phyloP scores from a whole-genome alignment of 2,329 filamentous ascomycete genomes.

The Trichophyton rubrum region DNA sequence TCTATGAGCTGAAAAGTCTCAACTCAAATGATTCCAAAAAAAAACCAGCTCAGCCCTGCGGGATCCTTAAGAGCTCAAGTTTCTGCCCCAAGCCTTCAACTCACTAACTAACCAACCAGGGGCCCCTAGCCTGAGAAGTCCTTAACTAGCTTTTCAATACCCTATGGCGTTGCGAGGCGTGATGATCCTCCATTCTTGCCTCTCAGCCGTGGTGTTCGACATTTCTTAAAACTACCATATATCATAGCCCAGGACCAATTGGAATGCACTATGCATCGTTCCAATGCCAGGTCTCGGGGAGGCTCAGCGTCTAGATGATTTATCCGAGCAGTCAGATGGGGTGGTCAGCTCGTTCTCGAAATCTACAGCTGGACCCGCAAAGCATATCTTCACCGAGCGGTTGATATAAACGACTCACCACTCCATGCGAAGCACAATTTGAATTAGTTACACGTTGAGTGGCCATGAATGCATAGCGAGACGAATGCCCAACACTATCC shows the following conservation, averaged over 20 bases:
- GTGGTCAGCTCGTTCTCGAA: neutral
- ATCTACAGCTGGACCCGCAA: neutral
- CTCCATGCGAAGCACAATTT: too few species aligned
- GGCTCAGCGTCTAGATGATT: neutral
- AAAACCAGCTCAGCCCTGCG: neutral
- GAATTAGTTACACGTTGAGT: too few species aligned
- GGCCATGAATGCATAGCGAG: neutral
- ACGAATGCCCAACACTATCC: neutral
- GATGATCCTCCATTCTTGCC: neutral
- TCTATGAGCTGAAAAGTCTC: neutral
- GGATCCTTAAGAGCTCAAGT: neutral
- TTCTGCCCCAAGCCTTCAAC: neutral
- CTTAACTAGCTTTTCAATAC: neutral
- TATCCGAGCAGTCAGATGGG: neutral
- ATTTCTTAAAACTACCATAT: neutral
- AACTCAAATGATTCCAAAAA: constrained; percentile 3
- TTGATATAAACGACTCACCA: too few species aligned
- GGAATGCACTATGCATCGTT: neutral
- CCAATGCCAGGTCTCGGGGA: neutral
- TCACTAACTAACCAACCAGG: neutral
- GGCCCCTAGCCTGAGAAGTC: neutral
- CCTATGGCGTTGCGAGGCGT: neutral
- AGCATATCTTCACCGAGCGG: neutral
- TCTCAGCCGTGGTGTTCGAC: neutral
- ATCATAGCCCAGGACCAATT: neutral